These are phyloP conservation scores for Russula brevipes DNA, from an alignment of 768 basidiomycete species.

Conservation along the genomic window DNA sequence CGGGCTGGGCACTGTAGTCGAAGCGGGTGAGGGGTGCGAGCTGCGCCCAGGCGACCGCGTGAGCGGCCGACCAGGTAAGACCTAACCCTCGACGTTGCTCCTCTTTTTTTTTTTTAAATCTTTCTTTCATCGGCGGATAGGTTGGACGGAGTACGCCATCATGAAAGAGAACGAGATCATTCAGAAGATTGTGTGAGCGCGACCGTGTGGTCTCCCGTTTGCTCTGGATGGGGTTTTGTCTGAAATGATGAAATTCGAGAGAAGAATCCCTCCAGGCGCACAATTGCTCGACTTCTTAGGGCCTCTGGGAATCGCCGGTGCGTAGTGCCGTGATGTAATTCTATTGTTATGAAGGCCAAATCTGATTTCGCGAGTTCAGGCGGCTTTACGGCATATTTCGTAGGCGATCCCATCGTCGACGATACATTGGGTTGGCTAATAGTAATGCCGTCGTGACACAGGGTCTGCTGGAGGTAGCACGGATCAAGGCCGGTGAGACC, in stretches of 20 bases:
- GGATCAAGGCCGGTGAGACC: slow-evolving; percentile 78
- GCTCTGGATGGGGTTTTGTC: not conserved
- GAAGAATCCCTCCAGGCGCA: slow-evolving; percentile 54
- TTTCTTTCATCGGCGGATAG: slow-evolving; percentile 33
- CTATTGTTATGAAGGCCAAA: not conserved
- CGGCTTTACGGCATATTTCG: slow-evolving; percentile 81
- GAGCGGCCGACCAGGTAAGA: slow-evolving; percentile 42
- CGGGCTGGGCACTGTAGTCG: slow-evolving; percentile 67
- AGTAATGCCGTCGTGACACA: slow-evolving; percentile 30
- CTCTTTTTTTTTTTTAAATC: not conserved
- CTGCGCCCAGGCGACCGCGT: not conserved
- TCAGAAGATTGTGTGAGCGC: slow-evolving; percentile 51
- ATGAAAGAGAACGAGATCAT: slow-evolving; percentile 46
- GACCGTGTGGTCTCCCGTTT: too few relatives aligned
- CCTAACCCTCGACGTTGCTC: not conserved
- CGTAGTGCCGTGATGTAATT: slow-evolving; percentile 22
- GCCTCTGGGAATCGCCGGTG: slow-evolving; percentile 71
- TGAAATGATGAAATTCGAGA: not conserved
- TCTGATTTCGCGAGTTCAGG: slow-evolving; percentile 38
- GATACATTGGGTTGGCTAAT: not conserved
- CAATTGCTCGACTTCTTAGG: slow-evolving; percentile 73
- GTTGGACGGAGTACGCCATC: slow-evolving; percentile 75
- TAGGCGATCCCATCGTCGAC: slow-evolving; percentile 33
- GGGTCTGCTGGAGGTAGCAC: slow-evolving; percentile 79
- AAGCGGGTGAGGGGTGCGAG: slow-evolving; percentile 63